Evolutionary conservation across 257 asterid species (phyloP).

Genomic region (Lavandula angustifolia): DNA sequence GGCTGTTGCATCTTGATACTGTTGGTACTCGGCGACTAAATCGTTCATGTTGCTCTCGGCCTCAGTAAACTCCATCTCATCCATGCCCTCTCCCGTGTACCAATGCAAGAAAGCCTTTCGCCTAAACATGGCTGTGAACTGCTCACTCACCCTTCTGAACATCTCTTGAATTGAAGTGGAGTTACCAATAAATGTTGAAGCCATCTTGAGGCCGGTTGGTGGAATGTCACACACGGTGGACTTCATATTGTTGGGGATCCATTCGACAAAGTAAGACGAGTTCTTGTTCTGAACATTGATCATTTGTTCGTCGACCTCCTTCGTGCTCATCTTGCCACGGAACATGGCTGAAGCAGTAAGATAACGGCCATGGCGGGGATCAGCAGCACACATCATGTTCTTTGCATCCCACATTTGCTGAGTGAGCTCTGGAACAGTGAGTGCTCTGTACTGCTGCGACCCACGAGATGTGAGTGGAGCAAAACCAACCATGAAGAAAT

Average conservation of each 20-base stretch:
- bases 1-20: constrained; percentile 76
- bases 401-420: constrained; percentile 89
- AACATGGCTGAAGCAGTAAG: constrained; percentile 31
- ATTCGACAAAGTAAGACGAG: constrained; percentile 27
- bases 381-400: constrained; percentile 54
- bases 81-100: constrained; percentile 34
- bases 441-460: constrained; percentile 75
- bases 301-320: too few species aligned
- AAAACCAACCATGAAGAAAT: constrained; percentile 82
- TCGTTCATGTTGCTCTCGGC: constrained; percentile 75
- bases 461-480: constrained; percentile 92
- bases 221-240: constrained; percentile 50
- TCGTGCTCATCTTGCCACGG: constrained; percentile 27
- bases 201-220: constrained; percentile 29
- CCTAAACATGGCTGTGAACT: constrained; percentile 24
- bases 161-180: too few species aligned
- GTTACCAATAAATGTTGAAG: constrained; percentile 18
- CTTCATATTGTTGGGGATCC: constrained; percentile 47
- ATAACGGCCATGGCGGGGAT: constrained; percentile 33
- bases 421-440: constrained; percentile 76
- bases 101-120: constrained; percentile 33
- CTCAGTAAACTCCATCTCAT: constrained; percentile 30
- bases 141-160: too few species aligned
- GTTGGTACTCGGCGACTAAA: constrained; percentile 79
- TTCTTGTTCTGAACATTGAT: constrained; percentile 28